phyloP scores from a whole-genome alignment of 2,329 filamentous ascomycete genomes.

The Graphilbum sp. region DNA sequence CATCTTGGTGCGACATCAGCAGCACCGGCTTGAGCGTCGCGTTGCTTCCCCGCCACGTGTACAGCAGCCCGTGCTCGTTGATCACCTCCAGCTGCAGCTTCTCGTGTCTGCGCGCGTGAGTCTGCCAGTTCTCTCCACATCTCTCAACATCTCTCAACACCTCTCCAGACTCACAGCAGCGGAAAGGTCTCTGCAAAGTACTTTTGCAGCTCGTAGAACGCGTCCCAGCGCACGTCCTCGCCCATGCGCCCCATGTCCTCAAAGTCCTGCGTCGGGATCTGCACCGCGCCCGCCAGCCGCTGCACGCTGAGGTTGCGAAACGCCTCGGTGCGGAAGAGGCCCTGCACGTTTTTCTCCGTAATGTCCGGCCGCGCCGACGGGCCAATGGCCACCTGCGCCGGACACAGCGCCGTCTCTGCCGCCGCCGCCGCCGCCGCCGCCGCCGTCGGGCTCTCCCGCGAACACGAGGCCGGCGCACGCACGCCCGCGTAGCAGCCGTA shows the following conservation, averaged over 20 bases:
- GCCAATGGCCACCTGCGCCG: background rate
- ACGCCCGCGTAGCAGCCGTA: background rate
- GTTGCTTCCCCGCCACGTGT: conserved; percentile 38
- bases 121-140: background rate
- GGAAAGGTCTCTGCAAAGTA: conserved; percentile 35
- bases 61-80: conserved; percentile 41
- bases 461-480: too few species aligned
- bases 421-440: too few species aligned
- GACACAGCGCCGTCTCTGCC: background rate
- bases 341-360: conserved; percentile 1
- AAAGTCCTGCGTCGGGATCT: conserved; percentile 15
- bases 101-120: conserved; percentile 16
- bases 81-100: conserved; percentile 32
- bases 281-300: conserved; percentile 15
- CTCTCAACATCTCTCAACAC: too few species aligned
- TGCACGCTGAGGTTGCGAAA: conserved; percentile 13
- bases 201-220: conserved; percentile 34
- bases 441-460: too few species aligned
- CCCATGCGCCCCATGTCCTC: conserved; percentile 33
- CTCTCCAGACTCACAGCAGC: conserved; percentile 15
- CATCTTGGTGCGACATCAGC: conserved; percentile 46
- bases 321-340: background rate
- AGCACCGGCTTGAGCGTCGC: conserved; percentile 33
- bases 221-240: conserved; percentile 39
- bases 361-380: conserved; percentile 1